phyloP scores from a whole-genome alignment of 2,329 filamentous ascomycete species.

The Sporothrix humicola region DNA sequence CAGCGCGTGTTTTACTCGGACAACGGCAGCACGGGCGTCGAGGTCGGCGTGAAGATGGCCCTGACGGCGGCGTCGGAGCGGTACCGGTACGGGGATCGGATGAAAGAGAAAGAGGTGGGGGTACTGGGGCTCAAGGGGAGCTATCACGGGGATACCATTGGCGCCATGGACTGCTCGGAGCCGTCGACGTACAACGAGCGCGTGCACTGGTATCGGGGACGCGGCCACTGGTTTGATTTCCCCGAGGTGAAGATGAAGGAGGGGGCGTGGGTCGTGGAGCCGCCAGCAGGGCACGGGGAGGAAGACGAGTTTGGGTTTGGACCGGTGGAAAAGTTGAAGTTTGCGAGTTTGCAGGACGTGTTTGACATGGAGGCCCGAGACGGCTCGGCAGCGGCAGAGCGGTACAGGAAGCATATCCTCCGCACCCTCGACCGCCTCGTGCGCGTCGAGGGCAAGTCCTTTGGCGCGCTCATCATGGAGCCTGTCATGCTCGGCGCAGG shows the following conservation, averaged over 20 bases:
- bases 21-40: constrained; percentile 81
- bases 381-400: constrained; percentile 50
- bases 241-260: constrained; percentile 70
- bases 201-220: constrained; percentile 83
- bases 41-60: constrained; percentile 86
- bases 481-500: constrained; percentile 81
- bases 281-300: constrained; percentile 45
- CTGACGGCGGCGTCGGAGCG: constrained; percentile 69
- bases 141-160: constrained; percentile 88
- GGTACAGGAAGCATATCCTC: constrained; percentile 66
- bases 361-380: constrained; percentile 19
- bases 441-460: constrained; percentile 63
- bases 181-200: constrained; percentile 79
- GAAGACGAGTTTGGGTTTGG: constrained; percentile 19
- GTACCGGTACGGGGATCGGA: constrained; percentile 68
- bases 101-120: constrained; percentile 51
- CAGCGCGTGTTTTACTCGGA: constrained; percentile 80
- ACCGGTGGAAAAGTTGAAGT: background rate
- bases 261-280: constrained; percentile 68
- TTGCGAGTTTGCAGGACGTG: background rate
- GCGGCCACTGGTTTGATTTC: constrained; percentile 81
- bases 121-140: constrained; percentile 78
- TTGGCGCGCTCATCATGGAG: constrained; percentile 80
- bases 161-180: constrained; percentile 84
- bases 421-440: constrained; percentile 57